Percentiles rank a stretch among this genome's conserved stretches.
phyloP scores from a whole-genome alignment of 805 yeast species.

The Vanderwaltozyma yarrowii region DNA sequence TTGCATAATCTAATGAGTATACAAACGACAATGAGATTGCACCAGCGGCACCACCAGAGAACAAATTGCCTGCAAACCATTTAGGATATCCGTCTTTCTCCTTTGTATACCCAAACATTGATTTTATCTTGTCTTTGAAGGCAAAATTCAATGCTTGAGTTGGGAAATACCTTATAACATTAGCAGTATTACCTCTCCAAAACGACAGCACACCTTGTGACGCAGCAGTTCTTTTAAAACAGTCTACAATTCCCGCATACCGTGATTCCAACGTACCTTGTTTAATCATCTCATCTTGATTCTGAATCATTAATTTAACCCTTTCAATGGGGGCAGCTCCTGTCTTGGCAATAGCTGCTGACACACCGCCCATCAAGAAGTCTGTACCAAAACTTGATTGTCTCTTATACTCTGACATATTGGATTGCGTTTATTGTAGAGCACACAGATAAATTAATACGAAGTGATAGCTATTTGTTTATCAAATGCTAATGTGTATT shows the following conservation, averaged over 20 bases:
- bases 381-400: slow-evolving; percentile 37
- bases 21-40: slow-evolving; percentile 87
- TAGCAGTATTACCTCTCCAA: slow-evolving; percentile 99
- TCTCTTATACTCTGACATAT: not conserved
- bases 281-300: slow-evolving; percentile 93
- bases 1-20: slow-evolving; percentile 92
- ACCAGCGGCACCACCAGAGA: slow-evolving; percentile 97
- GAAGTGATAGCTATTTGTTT: too few species aligned
- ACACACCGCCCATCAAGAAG: slow-evolving; percentile 93
- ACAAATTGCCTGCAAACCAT: slow-evolving; percentile 94
- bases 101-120: slow-evolving; percentile 88
- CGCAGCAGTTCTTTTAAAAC: slow-evolving; percentile 84
- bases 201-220: slow-evolving; percentile 80
- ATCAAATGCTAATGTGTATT: too few species aligned
- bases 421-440: too few species aligned
- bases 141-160: slow-evolving; percentile 96
- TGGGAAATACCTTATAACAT: slow-evolving; percentile 95
- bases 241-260: slow-evolving; percentile 79
- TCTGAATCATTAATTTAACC: slow-evolving; percentile 86
- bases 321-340: slow-evolving; percentile 92
- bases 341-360: slow-evolving; percentile 94
- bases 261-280: slow-evolving; percentile 78
- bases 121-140: slow-evolving; percentile 91
- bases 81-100: slow-evolving; percentile 68
- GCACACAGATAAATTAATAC: too few species aligned